Evolutionary conservation across 2,329 filamentous ascomycete species (phyloP), one percentile per base, ranked within the genome.

Genomic region (Botryotinia narcissicola): DNA sequence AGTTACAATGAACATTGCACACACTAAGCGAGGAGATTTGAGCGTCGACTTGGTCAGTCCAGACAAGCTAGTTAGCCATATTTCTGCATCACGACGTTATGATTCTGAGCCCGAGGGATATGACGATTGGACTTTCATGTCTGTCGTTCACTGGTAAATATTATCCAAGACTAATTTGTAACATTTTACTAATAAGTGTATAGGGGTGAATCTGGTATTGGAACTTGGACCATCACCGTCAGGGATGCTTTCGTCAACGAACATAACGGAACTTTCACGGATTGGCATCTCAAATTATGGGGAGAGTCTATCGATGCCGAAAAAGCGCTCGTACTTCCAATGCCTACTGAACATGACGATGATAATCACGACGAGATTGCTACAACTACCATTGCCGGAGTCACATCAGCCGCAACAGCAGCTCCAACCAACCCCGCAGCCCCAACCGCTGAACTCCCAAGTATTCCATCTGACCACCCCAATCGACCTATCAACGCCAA

Each of bases 91-190:
- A 2, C 92, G 96, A 76, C 87, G 87, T 74, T 82, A 89, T 35
- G 96, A 99, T 81, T 85, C 87, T 1, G 87, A 87, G 51, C 81
- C 84, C 0, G 83, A 84, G 35, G 96, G 96, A 14, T 99, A 98
- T 81, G 85, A 91, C 54, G 94, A 98, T 83, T 99, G 96, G 96
- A 98, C 95, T 0, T 99, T 99, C 80, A 99, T 99, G 96, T 97
- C 92, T 75, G 96, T 99, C 54, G 95, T 91, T 76, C 96, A 99
- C 82, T 99, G 95, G 93, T 94, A 87, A 83, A 91, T 83, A 9
- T 12, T 32, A 20, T 32, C 62, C 29, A n/a, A 29, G 22, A 57
- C 22, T 10, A 54, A 37, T 54, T 20, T 37, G 16, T 59, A n/a
- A 42, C 60, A n/a, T 25, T 51, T 64, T 48, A 81, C 82, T 85